A percentile compares a stretch with the other conserved stretches of the same genome.
Conservation (phyloP, 768 basidiomycete genomes). For the Serendipita vermifera region DNA sequence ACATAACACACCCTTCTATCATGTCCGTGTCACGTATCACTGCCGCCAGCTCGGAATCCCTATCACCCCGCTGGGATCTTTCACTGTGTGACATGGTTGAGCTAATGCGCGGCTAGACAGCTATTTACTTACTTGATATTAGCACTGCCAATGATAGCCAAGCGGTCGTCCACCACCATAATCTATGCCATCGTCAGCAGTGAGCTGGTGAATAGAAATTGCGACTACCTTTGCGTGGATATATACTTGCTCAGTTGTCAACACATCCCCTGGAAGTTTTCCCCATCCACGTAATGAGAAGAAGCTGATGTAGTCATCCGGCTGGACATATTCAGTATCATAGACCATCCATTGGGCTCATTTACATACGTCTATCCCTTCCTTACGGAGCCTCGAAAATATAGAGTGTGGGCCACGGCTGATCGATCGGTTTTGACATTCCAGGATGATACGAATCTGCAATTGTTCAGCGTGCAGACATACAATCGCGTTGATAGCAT, state of each 20-base stretch:
- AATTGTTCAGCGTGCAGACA: constrained; percentile 5
- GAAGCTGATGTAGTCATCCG: constrained; percentile 80
- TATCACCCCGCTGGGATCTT: constrained; percentile 86
- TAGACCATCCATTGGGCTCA: constrained; percentile 1
- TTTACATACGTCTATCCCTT: constrained; percentile 68
- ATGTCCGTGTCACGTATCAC: constrained; percentile 95
- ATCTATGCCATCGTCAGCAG: constrained; percentile 19
- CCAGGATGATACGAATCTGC: constrained; percentile 85
- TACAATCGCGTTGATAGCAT: constrained; percentile 23
- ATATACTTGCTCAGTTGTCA: constrained; percentile 89
- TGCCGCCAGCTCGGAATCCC: constrained; percentile 89
- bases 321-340: constrained; percentile 38
- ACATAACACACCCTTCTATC: constrained; percentile 59
- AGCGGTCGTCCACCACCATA: constrained; percentile 86
- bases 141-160: constrained; percentile 89
- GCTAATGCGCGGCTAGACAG: too few species aligned
- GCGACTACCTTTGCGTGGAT: constrained; percentile 63
- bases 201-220: background rate
- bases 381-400: constrained; percentile 68
- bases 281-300: constrained; percentile 92
- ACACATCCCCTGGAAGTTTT: constrained; percentile 66
- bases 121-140: constrained; percentile 72
- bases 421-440: constrained; percentile 88
- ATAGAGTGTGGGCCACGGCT: constrained; percentile 84
- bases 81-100: constrained; percentile 31